A percentile compares a stretch with the other conserved stretches of the same genome.
phyloP scores from a whole-genome alignment of 768 basidiomycete genomes.

The Agrocybe praecox region DNA sequence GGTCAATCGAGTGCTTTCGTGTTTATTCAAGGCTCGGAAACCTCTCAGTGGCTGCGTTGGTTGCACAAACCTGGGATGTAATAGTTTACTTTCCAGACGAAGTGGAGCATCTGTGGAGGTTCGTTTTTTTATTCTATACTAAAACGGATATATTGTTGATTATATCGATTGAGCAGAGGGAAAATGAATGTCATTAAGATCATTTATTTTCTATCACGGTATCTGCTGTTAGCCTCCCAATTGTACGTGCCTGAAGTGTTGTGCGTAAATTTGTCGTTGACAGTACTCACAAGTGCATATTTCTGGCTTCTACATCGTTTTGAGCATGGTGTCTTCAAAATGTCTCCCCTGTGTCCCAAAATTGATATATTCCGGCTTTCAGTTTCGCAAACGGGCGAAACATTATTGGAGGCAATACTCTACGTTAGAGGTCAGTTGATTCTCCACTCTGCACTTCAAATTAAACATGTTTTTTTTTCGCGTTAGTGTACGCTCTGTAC shows the following conservation, averaged over 20 bases:
- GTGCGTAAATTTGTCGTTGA: background rate
- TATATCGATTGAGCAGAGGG: background rate
- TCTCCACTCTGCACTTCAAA: background rate
- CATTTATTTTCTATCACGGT: slow-evolving; percentile 1
- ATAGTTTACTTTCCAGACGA: slow-evolving; percentile 10
- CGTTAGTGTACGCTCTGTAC: slow-evolving; percentile 17
- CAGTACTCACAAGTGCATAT: background rate
- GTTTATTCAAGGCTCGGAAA: too few species aligned
- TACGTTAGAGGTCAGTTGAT: slow-evolving; percentile 4
- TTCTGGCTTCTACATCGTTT: background rate
- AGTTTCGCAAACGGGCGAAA: background rate
- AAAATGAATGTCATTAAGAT: background rate
- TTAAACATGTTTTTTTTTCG: too few species aligned
- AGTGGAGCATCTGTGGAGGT: slow-evolving; percentile 15
- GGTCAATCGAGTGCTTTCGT: background rate
- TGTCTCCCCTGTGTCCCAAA: background rate
- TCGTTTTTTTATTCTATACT: background rate
- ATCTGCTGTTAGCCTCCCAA: background rate
- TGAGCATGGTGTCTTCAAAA: background rate
- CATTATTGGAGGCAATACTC: background rate
- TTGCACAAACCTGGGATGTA: slow-evolving; percentile 9
- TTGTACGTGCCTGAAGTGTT: background rate
- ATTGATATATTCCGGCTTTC: background rate
- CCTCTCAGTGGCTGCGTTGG: slow-evolving; percentile 9
- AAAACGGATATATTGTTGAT: background rate